These are phyloP conservation scores for Platanthera guangdongensis DNA, from an alignment of 106 monocot genomes.

Conservation along the genomic window DNA sequence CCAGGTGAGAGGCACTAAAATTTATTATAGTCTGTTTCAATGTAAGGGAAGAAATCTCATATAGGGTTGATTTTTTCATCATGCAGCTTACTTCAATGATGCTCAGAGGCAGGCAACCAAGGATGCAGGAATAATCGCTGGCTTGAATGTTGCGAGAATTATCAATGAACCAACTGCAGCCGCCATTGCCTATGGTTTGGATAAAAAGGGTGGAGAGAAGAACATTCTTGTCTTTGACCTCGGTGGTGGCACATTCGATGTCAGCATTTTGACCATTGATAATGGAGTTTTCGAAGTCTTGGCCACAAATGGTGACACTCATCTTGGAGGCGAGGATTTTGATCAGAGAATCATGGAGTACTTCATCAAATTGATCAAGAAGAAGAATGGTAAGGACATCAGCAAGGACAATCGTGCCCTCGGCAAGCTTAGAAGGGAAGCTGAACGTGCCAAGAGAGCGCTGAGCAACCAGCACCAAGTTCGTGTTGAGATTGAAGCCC, in stretches of 20 bases:
- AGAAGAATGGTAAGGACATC: conserved; percentile 34
- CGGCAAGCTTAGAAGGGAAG: conserved; percentile 35
- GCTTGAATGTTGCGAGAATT: conserved; percentile 24
- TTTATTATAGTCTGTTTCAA: not conserved
- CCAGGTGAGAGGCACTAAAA: conserved; percentile 11
- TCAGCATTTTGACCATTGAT: conserved; percentile 27
- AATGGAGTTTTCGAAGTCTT: conserved; percentile 28
- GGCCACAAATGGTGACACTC: conserved; percentile 29
- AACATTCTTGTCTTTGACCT: conserved; percentile 31
- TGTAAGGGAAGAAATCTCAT: not conserved
- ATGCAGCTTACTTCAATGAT: conserved; percentile 28
- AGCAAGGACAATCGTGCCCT: conserved; percentile 40
- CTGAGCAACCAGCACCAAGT: conserved; percentile 34
- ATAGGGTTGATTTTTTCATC: not conserved
- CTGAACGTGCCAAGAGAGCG: conserved; percentile 36
- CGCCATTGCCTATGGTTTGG: conserved; percentile 29
- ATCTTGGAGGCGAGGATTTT: conserved; percentile 38
- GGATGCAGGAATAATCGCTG: conserved; percentile 28
- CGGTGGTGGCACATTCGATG: conserved; percentile 34
- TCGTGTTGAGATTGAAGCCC: conserved; percentile 27
- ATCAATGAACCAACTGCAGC: conserved; percentile 34
- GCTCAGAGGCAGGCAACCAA: conserved; percentile 35
- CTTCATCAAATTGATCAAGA: conserved; percentile 37
- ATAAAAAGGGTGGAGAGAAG: conserved; percentile 33
- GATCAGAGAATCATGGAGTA: conserved; percentile 33